Evolutionary conservation across 345 rosid species (phyloP).

Genomic region (Eucalyptus pauciflora): DNA sequence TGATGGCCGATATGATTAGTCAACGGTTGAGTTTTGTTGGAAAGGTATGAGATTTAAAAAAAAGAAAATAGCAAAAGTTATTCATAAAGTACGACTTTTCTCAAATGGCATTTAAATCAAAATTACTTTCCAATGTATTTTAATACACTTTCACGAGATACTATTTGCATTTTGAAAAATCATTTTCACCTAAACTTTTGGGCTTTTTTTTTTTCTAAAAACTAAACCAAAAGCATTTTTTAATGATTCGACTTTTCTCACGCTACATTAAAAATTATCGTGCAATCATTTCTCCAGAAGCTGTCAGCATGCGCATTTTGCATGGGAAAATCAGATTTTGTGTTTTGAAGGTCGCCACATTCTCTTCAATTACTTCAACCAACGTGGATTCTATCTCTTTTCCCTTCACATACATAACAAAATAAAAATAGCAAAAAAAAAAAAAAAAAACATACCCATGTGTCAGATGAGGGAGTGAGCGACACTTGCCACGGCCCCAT

Average conservation of each 20-base stretch:
- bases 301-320: background rate
- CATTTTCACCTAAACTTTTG: rapidly evolving
- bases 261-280: rapidly evolving
- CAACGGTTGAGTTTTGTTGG: rapidly evolving
- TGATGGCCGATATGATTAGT: rapidly evolving
- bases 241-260: no score
- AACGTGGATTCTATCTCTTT: background rate
- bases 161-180: background rate
- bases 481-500: background rate
- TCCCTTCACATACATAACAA: background rate
- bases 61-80: background rate
- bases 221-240: rapidly evolving
- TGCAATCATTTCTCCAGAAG: rapidly evolving
- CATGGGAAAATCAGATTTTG: background rate
- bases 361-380: background rate
- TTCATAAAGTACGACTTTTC: background rate
- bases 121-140: no score
- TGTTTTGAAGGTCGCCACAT: background rate
- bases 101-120: no score
- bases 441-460: no score
- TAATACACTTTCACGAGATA: rapidly evolving
- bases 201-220: no score
- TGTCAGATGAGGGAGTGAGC: background rate
- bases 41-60: rapidly evolving
- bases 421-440: background rate